Percentiles rank a stretch among this genome's conserved stretches.
phyloP scores from a whole-genome alignment of 139 green algal genomes.

The Chlamydomonas schloesseri region DNA sequence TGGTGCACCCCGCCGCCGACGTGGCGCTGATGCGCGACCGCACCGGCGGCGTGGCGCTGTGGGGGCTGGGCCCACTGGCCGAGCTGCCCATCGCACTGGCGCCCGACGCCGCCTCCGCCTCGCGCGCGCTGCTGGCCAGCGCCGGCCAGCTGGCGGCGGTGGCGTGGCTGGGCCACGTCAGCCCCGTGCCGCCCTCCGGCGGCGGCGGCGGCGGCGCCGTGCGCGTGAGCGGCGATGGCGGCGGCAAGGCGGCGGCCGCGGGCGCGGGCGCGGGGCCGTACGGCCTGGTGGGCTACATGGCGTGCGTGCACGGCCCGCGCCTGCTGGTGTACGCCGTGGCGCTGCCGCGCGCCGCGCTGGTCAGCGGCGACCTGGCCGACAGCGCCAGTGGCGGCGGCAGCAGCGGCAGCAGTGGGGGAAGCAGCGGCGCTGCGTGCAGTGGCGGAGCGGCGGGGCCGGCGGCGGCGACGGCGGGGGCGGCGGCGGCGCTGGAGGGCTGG shows the following conservation, averaged over 20 bases:
- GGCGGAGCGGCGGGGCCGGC: not conserved
- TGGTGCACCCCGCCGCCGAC: constrained; percentile 25
- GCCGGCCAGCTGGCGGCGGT: constrained; percentile 38
- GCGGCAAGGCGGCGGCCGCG: too few species aligned
- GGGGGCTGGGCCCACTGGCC: constrained; percentile 40
- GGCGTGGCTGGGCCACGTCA: constrained; percentile 8
- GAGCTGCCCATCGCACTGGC: constrained; percentile 28
- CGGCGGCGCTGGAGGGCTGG: not conserved
- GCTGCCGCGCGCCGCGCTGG: not conserved
- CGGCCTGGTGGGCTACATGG: constrained; percentile 9
- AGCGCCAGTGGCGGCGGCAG: not conserved
- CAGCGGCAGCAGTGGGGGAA: too few species aligned
- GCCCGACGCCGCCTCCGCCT: constrained; percentile 6
- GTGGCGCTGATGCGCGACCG: constrained; percentile 31
- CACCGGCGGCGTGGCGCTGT: constrained; percentile 47
- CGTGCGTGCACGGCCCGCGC: constrained; percentile 12
- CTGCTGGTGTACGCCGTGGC: constrained; percentile 31
- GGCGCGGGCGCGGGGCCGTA: too few species aligned
- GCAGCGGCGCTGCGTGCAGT: too few species aligned
- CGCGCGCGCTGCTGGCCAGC: constrained; percentile 22
- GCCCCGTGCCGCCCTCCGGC: not conserved
- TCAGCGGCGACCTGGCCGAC: not conserved
- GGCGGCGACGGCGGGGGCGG: not conserved
- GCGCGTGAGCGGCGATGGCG: not conserved
- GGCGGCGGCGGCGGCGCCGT: not conserved